Base-by-base conservation (phyloP, 345 rosid genomes). In the Gynandropsis gynandra region DNA sequence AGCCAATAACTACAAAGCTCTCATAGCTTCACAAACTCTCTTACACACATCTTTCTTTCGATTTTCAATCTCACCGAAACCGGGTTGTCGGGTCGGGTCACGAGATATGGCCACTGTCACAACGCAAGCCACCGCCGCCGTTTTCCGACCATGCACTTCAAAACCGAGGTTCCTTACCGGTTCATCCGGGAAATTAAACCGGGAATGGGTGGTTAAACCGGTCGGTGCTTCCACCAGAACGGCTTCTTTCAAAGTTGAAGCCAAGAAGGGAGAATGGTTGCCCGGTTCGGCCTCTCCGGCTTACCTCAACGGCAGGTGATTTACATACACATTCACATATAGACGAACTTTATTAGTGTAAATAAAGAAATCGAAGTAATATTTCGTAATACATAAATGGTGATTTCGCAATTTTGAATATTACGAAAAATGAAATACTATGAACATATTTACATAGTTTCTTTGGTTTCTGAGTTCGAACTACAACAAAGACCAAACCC, bases 181-280 rank as follows among this genome's bases (percentile, higher is more conserved):
- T 24, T 69, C 83, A 54, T 67, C 88, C 0, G 58, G 72, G 40
- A 80, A 64, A 58, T 52, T 83, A 39, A 67, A 63, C 68, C 72
- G 77, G 17, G 77, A 68, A 14, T 47, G 81, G 36, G 45, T 76
- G 47, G 45, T 83, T 29, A 80, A 66, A 48, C 61, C 86, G 19
- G 21, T 62, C 33, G 40, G 76, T 0, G 56, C 77, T 20, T 35
- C 74, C 3, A 16, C 80, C 0, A 61, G 55, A 27, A 32, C 71
- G 32, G 11, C 47, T 31, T 61, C 75, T 15, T 68, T 81, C 70
- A 86, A 74, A 66, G 83, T 80, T 45, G 86, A 78, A 56, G 95
- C 95, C 72, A 83, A 79, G 85, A 78, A 85, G 63, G 95, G 97
- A n/a, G 88, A 89, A 70, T 89, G 97, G 97, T 62, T 89, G 65